Base-by-base conservation (phyloP, 1,284 basidiomycete species). In the Mycosarcoma mackinlayi region DNA sequence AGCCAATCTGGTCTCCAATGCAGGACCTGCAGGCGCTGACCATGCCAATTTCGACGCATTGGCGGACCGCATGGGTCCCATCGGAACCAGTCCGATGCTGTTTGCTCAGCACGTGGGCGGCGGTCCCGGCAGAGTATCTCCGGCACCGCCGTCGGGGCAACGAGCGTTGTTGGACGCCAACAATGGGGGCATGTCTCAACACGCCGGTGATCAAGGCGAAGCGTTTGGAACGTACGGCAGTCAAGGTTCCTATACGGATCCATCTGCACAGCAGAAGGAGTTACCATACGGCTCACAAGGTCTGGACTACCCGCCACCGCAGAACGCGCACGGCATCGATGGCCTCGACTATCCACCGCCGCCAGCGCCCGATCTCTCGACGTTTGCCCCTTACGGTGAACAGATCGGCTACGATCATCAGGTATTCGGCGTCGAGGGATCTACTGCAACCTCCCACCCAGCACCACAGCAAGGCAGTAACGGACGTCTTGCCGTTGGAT, bases 21-120 rank as follows among this genome's bases (percentile, higher is more conserved):
- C 72, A 5, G 76, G 75, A 3, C 68, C 60, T 21, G 74, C 62
- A 9, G 74, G 74, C 6, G 51, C 40, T 7, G 56, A 60, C 13
- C 47, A 61, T 9, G 37, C 54, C 6, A 59, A 48, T 19, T 55
- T 63, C 16, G 68, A 76, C 2, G 39, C 50, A 6, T 34, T 72
- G 53, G 54, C 71, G 30, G 61, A 67, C 11, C 54, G 64, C 31
- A 63, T 78, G 63, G 76, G 76, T 18, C 76, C 76, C 3, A 77
- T 78, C 45, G 76, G 76, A 1, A 78, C 76, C 4, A 65, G 59
- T 33, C 76, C 76, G 24, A 62, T 63, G 56, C 44, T 77, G 42
- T 75, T 62, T 44, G 75, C 75, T 9, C 70, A 75, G 56, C 58
- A 59, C 13, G 50, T 64, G 8, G 63, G 59, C 21, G 57, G 55